Conservation (phyloP, 768 basidiomycete species). For the Hemileccinum impolitum region DNA sequence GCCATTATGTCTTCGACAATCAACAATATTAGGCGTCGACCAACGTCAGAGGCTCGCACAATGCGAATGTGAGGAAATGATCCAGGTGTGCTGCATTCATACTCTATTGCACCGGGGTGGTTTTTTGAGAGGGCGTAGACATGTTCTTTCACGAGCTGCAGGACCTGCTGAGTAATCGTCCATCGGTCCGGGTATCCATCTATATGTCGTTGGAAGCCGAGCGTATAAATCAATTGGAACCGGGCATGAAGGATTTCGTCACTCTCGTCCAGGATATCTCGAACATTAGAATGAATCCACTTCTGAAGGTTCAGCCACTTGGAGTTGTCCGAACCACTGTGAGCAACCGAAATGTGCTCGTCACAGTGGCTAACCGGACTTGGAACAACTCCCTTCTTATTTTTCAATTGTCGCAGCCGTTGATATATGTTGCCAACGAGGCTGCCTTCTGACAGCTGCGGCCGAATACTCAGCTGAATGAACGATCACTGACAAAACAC, state of each 20-base stretch:
- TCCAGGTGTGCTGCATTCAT: background rate
- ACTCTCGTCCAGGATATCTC: conserved; percentile 20
- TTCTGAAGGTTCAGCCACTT: conserved; percentile 6
- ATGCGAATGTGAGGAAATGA: conserved; percentile 12
- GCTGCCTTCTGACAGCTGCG: background rate
- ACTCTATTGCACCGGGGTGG: conserved; percentile 5
- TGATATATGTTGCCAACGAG: background rate
- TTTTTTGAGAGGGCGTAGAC: background rate
- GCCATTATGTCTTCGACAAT: conserved; percentile 8
- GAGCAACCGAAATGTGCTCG: too few species aligned
- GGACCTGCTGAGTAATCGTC: background rate
- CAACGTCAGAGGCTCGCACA: background rate
- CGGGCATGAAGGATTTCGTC: conserved; percentile 15
- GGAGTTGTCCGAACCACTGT: conserved; percentile 7
- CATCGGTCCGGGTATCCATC: background rate
- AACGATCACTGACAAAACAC: background rate
- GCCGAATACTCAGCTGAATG: background rate
- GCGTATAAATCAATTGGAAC: background rate
- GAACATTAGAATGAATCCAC: conserved; percentile 13
- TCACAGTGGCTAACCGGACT: too few species aligned
- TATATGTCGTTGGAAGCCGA: background rate
- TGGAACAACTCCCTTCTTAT: too few species aligned
- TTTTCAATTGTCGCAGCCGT: background rate
- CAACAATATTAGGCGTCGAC: background rate
- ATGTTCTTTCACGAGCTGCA: background rate